Base-by-base conservation (phyloP, 2,329 filamentous ascomycete species). In the Arthroderma sp. region DNA sequence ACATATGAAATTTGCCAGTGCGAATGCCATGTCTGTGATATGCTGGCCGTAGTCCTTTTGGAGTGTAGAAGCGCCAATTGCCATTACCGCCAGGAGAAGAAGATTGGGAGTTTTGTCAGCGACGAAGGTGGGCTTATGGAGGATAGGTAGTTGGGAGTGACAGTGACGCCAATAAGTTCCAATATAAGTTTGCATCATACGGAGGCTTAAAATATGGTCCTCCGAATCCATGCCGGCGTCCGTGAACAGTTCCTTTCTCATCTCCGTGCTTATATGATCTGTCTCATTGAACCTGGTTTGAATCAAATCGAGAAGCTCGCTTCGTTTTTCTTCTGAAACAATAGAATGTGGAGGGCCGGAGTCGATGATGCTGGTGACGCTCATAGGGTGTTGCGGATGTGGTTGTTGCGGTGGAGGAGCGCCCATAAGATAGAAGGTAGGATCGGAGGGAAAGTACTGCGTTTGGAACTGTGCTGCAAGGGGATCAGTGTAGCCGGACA, bases 171-270 rank as follows among this genome's bases (percentile, higher is more conserved):
- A 98, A 62, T 93, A 98, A 1, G 87, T 94, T 7, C 80, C 77
- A 52, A 94, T 87, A 57, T 95, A 96, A 3, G 81, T 82, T 64
- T 95, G 86, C 83, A 96, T 93, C 85, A 94, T 95, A 55, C 83
- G 79, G 55, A 88, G 73, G 61, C 89, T 94, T 49, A 96, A 68
- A 33, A 78, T 72, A 54, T 81, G 78, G 29, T 63, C 62, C 38
- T 74, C 68, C 40, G 71, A 68, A 45, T 80, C 77, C 43, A 83
- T 77, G 56, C 94, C 80, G 9, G 88, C 89, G 29, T 86, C 80
- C 45, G 94, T 68, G 28, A 95, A 76, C 41, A 74, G 75, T 41
- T 85, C 84, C 56, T 87, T 86, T 49, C 81, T 78, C 50, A 81
- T 80, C 50, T 83, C 78, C 29, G 83, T 74, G 0, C 82, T 80